These are phyloP conservation scores for Tetracladium maxilliforme DNA, from an alignment of 2,329 filamentous ascomycete species.

Conservation along the genomic window DNA sequence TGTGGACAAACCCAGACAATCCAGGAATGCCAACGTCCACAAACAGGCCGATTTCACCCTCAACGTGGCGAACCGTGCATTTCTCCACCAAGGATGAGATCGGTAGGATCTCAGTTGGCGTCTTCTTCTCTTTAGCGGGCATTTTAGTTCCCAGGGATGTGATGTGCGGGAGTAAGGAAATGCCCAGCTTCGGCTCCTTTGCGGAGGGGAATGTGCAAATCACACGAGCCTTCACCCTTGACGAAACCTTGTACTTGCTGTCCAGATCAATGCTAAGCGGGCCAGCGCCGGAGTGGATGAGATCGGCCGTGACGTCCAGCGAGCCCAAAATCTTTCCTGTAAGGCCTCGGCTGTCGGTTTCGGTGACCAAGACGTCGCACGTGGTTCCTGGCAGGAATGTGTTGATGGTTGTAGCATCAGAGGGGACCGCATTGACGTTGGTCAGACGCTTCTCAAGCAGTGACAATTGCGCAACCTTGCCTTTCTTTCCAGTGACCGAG, in stretches of 20 bases:
- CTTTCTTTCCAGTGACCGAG: slow-evolving; percentile 60
- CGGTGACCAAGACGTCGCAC: slow-evolving; percentile 70
- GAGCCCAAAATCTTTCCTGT: slow-evolving; percentile 84
- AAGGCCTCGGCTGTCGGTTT: slow-evolving; percentile 61
- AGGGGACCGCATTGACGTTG: slow-evolving; percentile 41
- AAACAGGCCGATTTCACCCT: slow-evolving; percentile 69
- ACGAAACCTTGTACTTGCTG: slow-evolving; percentile 67
- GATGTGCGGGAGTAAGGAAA: slow-evolving; percentile 81
- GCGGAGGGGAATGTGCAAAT: slow-evolving; percentile 75
- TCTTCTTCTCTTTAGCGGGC: slow-evolving; percentile 26
- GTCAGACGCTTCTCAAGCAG: slow-evolving; percentile 56
- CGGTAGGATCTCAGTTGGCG: slow-evolving; percentile 44
- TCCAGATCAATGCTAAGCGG: slow-evolving; percentile 55
- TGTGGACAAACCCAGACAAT: slow-evolving; percentile 80
- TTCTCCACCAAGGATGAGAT: slow-evolving; percentile 65
- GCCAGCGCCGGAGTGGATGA: slow-evolving; percentile 73
- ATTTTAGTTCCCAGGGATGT: slow-evolving; percentile 36
- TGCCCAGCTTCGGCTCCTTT: slow-evolving; percentile 69
- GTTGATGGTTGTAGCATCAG: slow-evolving; percentile 73
- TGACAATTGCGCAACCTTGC: slow-evolving; percentile 78
- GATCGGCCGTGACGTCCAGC: slow-evolving; percentile 78
- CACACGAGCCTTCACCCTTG: slow-evolving; percentile 73
- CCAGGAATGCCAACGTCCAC: slow-evolving; percentile 53
- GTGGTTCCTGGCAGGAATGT: slow-evolving; percentile 85
- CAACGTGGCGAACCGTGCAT: slow-evolving; percentile 67